Conservation (phyloP, 2,329 filamentous ascomycete species). For the Penicillium decumbens region DNA sequence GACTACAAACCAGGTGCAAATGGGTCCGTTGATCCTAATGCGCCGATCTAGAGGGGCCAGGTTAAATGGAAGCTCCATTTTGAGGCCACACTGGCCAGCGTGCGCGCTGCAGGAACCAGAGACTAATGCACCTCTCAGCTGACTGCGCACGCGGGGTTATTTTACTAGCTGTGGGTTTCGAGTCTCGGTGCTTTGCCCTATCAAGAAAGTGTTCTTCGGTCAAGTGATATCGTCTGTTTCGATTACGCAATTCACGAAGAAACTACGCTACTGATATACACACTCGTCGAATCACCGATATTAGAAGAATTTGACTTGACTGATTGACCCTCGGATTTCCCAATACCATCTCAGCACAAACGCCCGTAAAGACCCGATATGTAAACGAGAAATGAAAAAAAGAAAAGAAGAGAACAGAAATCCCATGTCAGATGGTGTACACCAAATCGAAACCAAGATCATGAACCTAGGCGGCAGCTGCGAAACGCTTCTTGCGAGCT, state of each 20-base stretch:
- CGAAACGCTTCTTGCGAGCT: slow-evolving; percentile 48
- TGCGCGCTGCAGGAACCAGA: slow-evolving; percentile 31
- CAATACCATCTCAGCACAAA: slow-evolving; percentile 19
- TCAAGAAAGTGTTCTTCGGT: slow-evolving; percentile 4
- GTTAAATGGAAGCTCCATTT: slow-evolving; percentile 1
- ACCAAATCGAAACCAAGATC: not conserved
- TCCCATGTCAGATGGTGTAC: not conserved
- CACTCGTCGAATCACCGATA: not conserved
- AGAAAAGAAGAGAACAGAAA: slow-evolving; percentile 2
- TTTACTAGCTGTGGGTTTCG: not conserved
- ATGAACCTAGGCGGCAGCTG: slow-evolving; percentile 26
- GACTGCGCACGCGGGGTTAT: slow-evolving; percentile 7
- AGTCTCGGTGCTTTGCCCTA: slow-evolving; percentile 9
- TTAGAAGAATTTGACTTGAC: slow-evolving; percentile 12
- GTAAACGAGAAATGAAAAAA: not conserved
- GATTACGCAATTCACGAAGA: not conserved
- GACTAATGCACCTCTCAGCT: slow-evolving; percentile 31
- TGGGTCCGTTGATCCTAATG: slow-evolving; percentile 14
- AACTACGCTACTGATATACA: not conserved
- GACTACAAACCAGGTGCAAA: not conserved
- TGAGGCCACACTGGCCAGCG: slow-evolving; percentile 13
- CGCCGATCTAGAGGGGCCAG: slow-evolving; percentile 20
- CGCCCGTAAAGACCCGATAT: slow-evolving; percentile 22
- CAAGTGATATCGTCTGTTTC: not conserved
- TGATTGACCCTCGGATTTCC: slow-evolving; percentile 14